Base-by-base conservation (phyloP, 805 yeast genomes). In the Nakazawaea sp. region DNA sequence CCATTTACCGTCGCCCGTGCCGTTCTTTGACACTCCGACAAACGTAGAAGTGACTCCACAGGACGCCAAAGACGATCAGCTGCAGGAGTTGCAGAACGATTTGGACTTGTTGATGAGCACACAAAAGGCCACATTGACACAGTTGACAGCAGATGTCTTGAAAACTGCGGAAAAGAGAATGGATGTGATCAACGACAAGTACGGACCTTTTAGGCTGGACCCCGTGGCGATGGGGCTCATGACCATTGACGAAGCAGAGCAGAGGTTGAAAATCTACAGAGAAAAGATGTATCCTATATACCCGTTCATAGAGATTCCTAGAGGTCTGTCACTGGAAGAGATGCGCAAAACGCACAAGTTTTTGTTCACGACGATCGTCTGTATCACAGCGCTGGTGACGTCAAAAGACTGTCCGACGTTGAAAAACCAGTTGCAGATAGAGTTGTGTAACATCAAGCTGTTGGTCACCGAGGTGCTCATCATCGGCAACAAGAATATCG, bases 401-500 rank as follows among this genome's bases (percentile, higher is more conserved):
- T 26, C 27, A 29, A 27, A 35, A 2, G 34, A 34, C 9, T 49
- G 52, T 20, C 44, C 52, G 1, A 59, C 67, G 19, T 43, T 58
- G 6, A 75, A 70, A 17, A 53, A 55, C 9, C 68, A 71, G 29
- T 51, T 78, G 45, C 55, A 58, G 27, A 52, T 81, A 27, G 78
- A 81, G 50, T 66, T 69, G 44, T 64, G 70, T 38, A 74, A 81
- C 13, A 53, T 76, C 16, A 64, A 65, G 48, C 51, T 74, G 19
- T 50, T 78, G 12, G 54, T 75, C 9, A 59, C 70, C 34, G 89
- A 86, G 49, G 69, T 81, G 9, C 57, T 87, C 57, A 67, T 81
- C 7, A 64, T 72, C 18, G 95, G 96, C 15, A 68, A 74, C 38
- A 88, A 85, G 58, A 69, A 78, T 5, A 57, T 78, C 13, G 89